Conservation (phyloP, 176 grass and related monocot species). For the Rhynchospora breviuscula region DNA sequence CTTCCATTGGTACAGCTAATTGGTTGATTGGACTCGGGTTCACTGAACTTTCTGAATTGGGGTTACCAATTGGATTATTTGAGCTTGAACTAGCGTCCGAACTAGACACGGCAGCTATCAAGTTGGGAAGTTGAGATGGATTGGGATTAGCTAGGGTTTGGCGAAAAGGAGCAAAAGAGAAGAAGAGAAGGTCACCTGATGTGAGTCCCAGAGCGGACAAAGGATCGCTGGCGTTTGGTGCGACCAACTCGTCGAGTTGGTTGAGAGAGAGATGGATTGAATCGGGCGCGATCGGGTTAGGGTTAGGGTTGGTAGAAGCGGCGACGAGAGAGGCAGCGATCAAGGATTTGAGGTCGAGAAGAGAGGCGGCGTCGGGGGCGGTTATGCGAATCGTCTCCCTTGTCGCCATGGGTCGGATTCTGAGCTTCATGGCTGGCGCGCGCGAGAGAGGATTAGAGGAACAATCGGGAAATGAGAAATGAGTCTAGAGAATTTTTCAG, state of each 20-base stretch:
- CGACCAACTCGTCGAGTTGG: constrained; percentile 62
- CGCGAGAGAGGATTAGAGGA: not conserved
- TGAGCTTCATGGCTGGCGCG: constrained; percentile 54
- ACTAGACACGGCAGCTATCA: not conserved
- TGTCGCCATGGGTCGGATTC: constrained; percentile 52
- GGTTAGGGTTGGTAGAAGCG: constrained; percentile 26
- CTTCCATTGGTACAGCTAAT: constrained; percentile 2
- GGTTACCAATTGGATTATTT: not conserved
- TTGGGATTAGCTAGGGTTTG: not conserved
- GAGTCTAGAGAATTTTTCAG: not conserved
- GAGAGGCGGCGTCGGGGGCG: constrained; percentile 40
- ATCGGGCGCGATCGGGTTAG: constrained; percentile 42
- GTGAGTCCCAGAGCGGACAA: constrained; percentile 63
- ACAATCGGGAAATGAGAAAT: not conserved
- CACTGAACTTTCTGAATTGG: not conserved
- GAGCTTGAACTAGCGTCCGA: not conserved
- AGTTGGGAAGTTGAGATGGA: constrained; percentile 12
- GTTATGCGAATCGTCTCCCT: constrained; percentile 61
- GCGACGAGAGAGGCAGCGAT: constrained; percentile 39
- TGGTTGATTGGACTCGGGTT: not conserved
- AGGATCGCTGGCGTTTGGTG: constrained; percentile 31
- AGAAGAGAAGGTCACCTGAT: constrained; percentile 77
- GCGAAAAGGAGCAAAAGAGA: constrained; percentile 36
- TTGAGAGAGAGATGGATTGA: constrained; percentile 88
- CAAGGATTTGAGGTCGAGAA: constrained; percentile 49